phyloP scores from a whole-genome alignment of 2,329 filamentous ascomycete genomes.

The Diaporthe sp. region DNA sequence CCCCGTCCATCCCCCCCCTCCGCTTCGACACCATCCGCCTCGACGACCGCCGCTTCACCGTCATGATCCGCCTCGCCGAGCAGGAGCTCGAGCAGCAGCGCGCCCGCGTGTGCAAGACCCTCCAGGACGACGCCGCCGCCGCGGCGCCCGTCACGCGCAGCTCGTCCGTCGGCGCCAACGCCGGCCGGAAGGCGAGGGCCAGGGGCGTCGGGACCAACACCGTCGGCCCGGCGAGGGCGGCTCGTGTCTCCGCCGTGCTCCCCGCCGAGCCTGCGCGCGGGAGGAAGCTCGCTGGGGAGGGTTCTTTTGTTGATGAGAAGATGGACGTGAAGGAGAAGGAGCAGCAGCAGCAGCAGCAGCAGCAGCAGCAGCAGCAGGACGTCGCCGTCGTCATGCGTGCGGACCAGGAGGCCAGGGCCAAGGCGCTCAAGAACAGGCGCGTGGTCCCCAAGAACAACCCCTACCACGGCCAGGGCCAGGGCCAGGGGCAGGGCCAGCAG shows the following conservation, averaged over 20 bases:
- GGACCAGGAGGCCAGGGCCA: background rate
- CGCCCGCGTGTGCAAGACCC: background rate
- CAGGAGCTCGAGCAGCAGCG: slow-evolving; percentile 32
- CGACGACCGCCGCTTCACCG: slow-evolving; percentile 25
- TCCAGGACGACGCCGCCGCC: background rate
- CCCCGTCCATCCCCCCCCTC: slow-evolving; percentile 3
- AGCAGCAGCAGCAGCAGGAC: background rate
- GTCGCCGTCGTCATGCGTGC: background rate
- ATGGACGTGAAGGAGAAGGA: background rate
- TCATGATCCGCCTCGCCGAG: slow-evolving; percentile 29
- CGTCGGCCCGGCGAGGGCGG: background rate
- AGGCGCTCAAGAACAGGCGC: background rate
- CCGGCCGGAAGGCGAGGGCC: background rate
- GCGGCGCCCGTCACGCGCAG: slow-evolving; percentile 17
- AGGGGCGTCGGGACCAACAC: slow-evolving; percentile 2
- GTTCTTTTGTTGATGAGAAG: background rate
- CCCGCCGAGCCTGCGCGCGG: background rate
- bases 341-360: background rate
- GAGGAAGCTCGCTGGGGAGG: background rate
- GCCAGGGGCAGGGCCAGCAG: background rate
- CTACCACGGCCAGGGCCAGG: background rate
- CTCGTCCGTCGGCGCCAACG: background rate
- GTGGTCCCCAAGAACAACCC: background rate
- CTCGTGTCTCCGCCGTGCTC: background rate
- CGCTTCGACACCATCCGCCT: slow-evolving; percentile 17